Evolutionary conservation across 1,139 yeast genomes (phyloP), one percentile per base, ranked within the genome.

Genomic region (Saccharomycopsis phalli): DNA sequence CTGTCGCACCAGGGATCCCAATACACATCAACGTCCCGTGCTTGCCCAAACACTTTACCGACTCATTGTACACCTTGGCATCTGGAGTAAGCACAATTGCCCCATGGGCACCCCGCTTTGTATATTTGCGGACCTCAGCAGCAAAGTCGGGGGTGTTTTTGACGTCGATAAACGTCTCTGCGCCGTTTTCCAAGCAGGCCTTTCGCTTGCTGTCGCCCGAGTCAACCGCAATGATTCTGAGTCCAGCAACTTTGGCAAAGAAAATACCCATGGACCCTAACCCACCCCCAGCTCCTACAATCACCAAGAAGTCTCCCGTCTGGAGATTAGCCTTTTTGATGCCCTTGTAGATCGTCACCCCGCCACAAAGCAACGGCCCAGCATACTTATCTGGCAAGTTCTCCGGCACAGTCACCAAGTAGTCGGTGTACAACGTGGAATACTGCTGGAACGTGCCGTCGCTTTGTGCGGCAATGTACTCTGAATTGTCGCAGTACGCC

Each of bases 361-460:
- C 75, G 48, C 72, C 75, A 57, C 76, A 70, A 57, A 69, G 57
- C 54, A 70, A 55, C 37, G 75, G 75, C 4, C 73, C 74, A 31
- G 69, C 73, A 29, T 54, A 55, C 29, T 58, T 61, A 7, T 66
- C 53, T 42, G 61, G 63, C 36, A 71, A 50, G 25, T 52, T 59
- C 3, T 68, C 72, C 26, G 76, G 76, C 37, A 71, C 63, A 25
- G 68, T 66, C 57, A 69, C 66, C 5, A 62, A 11, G 20, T 31
- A 40, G 22, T 40, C 31, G 22, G 37, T 17, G 31, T 25, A 14
- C 25, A 40, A 26, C n/a, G 36, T 30, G 16, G 7, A 25, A 31
- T 39, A 40, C 31, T 40, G 23, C 18, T 17, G 31, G 37, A 38
- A 40, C 17, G 37, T 14, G 4, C 43, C 44, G 18, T 40, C 22